Percentiles rank a stretch among this genome's conserved stretches.
Evolutionary conservation across 106 monocot species (phyloP).

Genomic region (Triglochin maritima): DNA sequence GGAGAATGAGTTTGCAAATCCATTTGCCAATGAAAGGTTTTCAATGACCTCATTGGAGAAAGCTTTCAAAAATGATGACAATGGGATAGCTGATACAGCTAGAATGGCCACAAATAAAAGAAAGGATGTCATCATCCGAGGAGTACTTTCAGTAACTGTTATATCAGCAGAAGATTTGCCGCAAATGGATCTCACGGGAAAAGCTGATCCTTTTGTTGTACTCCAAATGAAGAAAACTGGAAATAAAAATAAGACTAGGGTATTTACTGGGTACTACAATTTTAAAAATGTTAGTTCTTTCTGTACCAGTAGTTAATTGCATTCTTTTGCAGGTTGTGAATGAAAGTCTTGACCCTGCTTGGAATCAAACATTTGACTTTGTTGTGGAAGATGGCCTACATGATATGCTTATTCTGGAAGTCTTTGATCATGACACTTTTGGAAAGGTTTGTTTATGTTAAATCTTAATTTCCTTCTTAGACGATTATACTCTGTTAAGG

Average conservation of each 20-base stretch:
- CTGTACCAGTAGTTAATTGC: background rate
- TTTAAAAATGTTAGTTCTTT: background rate
- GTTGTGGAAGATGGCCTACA: constrained; percentile 97
- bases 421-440: constrained; percentile 87
- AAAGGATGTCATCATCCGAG: constrained; percentile 86
- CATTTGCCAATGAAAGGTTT: constrained; percentile 44
- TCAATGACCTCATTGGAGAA: constrained; percentile 84
- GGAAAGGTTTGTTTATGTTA: constrained; percentile 47
- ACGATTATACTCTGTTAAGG: background rate
- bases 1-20: constrained; percentile 51
- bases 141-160: constrained; percentile 87
- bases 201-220: constrained; percentile 87
- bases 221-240: constrained; percentile 75
- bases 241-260: constrained; percentile 84
- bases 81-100: constrained; percentile 27
- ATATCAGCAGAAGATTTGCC: constrained; percentile 90
- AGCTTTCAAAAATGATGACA: constrained; percentile 42
- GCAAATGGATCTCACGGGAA: constrained; percentile 81
- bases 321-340: constrained; percentile 64
- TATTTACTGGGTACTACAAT: constrained; percentile 9
- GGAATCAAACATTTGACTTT: constrained; percentile 98
- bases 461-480: background rate
- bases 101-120: constrained; percentile 28
- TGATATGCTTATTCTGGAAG: constrained; percentile 96
- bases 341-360: constrained; percentile 79